phyloP scores from a whole-genome alignment of 495 filamentous ascomycete species.

The Poronia punctata region DNA sequence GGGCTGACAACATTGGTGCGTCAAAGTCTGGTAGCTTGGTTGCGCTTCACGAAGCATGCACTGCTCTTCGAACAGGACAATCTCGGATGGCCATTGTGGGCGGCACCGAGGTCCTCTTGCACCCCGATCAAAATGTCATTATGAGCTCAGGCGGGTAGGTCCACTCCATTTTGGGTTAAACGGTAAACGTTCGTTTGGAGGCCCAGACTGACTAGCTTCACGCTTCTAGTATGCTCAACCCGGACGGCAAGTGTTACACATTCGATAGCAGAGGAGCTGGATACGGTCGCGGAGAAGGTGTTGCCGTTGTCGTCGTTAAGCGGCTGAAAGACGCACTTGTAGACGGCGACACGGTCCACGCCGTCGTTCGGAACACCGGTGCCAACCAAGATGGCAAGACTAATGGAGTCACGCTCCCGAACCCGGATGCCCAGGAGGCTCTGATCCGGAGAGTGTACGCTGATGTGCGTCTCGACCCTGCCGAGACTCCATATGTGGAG shows the following conservation, averaged over 20 bases:
- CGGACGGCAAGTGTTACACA: constrained; percentile 26
- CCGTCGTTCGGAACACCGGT: constrained; percentile 44
- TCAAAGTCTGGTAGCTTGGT: constrained; percentile 22
- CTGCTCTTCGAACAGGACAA: constrained; percentile 36
- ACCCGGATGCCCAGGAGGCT: constrained; percentile 16
- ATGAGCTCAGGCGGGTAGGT: constrained; percentile 6
- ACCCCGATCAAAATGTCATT: constrained; percentile 10
- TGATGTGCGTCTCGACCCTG: constrained; percentile 18
- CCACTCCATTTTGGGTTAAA: background rate
- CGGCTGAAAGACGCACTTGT: constrained; percentile 39
- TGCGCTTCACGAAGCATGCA: constrained; percentile 44
- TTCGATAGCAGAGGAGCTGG: constrained; percentile 33
- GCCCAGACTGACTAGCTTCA: too few relatives aligned
- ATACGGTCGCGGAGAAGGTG: constrained; percentile 34
- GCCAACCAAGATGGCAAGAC: constrained; percentile 49
- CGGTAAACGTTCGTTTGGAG: too few relatives aligned
- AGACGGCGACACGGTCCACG: constrained; percentile 47
- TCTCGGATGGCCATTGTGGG: constrained; percentile 17
- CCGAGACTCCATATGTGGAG: constrained; percentile 10
- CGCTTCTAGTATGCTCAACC: constrained; percentile 19
- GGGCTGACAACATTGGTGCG: background rate
- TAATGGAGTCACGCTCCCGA: constrained; percentile 14
- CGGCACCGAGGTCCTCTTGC: constrained; percentile 13
- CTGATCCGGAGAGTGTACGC: constrained; percentile 23
- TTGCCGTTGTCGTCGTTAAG: constrained; percentile 41